A percentile compares a stretch with the other conserved stretches of the same genome.
Evolutionary conservation across 352 stramenopile genomes (phyloP).

Genomic region (Pythium aristosporum): DNA sequence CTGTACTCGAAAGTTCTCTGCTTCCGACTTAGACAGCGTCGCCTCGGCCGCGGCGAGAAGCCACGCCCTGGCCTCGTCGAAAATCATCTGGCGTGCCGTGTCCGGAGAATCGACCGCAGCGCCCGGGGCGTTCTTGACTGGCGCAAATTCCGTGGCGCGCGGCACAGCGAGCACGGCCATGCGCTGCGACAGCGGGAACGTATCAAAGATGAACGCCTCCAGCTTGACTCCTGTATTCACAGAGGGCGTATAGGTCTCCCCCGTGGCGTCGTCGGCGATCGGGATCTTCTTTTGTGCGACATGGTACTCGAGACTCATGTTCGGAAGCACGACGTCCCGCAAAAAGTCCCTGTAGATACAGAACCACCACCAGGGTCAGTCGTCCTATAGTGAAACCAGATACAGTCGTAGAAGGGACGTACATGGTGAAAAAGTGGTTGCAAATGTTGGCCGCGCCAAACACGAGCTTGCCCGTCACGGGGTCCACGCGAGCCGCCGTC

Average conservation of each 20-base stretch:
- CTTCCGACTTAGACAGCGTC: conserved; percentile 28
- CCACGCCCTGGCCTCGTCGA: conserved; percentile 67
- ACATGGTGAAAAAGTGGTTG: conserved; percentile 91
- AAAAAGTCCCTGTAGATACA: conserved; percentile 54
- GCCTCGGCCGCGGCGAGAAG: conserved; percentile 43
- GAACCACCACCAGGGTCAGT: not conserved
- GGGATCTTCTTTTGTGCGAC: conserved; percentile 98
- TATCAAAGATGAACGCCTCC: conserved; percentile 99
- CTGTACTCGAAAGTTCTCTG: conserved; percentile 32
- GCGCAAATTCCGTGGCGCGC: conserved; percentile 91
- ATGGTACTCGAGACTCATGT: conserved; percentile 91
- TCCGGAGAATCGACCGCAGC: conserved; percentile 80
- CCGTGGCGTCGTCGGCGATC: conserved; percentile 71
- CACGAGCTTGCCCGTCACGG: conserved; percentile 77
- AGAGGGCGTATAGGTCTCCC: conserved; percentile 75
- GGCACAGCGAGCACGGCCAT: conserved; percentile 94
- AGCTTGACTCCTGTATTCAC: conserved; percentile 97
- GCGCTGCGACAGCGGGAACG: conserved; percentile 92
- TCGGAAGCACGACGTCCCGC: conserved; percentile 83
- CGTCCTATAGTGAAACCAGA: not conserved
- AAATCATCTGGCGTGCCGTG: conserved; percentile 74
- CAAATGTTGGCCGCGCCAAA: conserved; percentile 98
- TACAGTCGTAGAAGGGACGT: conserved; percentile 7
- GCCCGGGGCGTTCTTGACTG: conserved; percentile 91
- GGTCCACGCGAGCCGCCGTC: conserved; percentile 59